Percentiles rank a stretch among this genome's conserved stretches.
phyloP scores from a whole-genome alignment of 371 early-diverging fungal species.

The Apophysomyces elegans region DNA sequence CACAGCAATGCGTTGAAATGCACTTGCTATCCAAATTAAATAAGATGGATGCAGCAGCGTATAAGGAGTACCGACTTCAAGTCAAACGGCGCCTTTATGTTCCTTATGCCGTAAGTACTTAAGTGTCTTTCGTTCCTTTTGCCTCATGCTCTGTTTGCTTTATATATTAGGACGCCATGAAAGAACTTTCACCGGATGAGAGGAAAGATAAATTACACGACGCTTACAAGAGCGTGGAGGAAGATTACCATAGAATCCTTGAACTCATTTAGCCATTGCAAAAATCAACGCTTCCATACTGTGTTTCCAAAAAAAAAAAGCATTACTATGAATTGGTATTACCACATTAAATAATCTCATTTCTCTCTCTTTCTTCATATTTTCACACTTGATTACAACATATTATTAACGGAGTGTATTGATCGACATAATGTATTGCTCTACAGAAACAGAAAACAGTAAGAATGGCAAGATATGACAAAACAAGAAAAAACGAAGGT shows the following conservation, averaged over 20 bases:
- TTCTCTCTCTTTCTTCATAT: too few relatives aligned
- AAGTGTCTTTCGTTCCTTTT: neutral
- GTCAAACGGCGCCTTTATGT: slow-evolving; percentile 83
- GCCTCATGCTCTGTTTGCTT: neutral
- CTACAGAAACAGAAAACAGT: too few relatives aligned
- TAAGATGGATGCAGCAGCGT: slow-evolving; percentile 51
- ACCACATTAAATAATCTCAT: too few relatives aligned
- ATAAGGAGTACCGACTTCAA: slow-evolving; percentile 70
- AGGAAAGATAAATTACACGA: slow-evolving; percentile 75
- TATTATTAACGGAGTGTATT: too few relatives aligned
- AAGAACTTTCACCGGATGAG: slow-evolving; percentile 66
- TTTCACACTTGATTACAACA: too few relatives aligned
- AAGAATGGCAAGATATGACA: too few relatives aligned
- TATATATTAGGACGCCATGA: slow-evolving; percentile 59
- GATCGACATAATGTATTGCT: too few relatives aligned
- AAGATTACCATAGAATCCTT: slow-evolving; percentile 79
- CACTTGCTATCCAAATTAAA: slow-evolving; percentile 63
- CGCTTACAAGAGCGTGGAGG: slow-evolving; percentile 73
- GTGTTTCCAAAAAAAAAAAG: neutral
- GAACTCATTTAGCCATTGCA: slow-evolving; percentile 44
- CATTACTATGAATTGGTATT: too few relatives aligned
- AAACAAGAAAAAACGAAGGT: too few relatives aligned
- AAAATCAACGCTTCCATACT: neutral
- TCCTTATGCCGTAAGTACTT: slow-evolving; percentile 66
- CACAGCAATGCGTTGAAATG: slow-evolving; percentile 81